Evolutionary conservation across 305 asterid species (phyloP), one percentile per base, ranked within the genome.

Genomic region (Fraxinus dipetala): DNA sequence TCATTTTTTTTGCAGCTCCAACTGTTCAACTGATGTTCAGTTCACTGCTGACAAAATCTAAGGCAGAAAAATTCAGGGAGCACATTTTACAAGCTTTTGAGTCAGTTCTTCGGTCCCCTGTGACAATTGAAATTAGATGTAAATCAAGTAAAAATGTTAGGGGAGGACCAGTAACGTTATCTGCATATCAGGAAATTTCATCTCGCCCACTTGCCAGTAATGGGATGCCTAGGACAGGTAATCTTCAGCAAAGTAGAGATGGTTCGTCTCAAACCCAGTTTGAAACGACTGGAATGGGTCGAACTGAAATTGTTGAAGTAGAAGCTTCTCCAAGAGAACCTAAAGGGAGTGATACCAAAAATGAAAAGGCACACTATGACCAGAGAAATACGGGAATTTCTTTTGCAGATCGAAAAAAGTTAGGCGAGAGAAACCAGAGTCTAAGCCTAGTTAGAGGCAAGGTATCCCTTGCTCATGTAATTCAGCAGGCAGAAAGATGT

Each of bases 381-480:
- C 87, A 82, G 75, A 69, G 75, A 69, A 69, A 69, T 69, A 28
- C 3, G 9, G 24, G 75, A 9, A 28, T 30, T 28, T 69, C 75
- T 69, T 69, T 69, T 28, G 20, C 36, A 11, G 75, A 69, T 67
- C 78, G 81, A 77, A 89, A 87, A 72, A 85, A 80, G 82, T 81
- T 84, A 31, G 93, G 91, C 63, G 94, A 92, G 22, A 83, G 87
- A 85, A 95, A 86, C 72, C 96, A 83, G 83, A 93, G 89, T 82
- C 91, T 91, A 88, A 94, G 98, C 91, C 88, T 96, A 45, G 99
- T 93, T 77, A 90, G 91, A 89, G 80, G 99, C 83, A 93, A 92
- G 90, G 92, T 94, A 76, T 94, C 99, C 79, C 96, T 96, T 85
- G 99, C 97, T 79, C 94, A 91, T 76, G 97, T 96, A 83, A 93